phyloP scores from a whole-genome alignment of 352 stramenopile species.

The Phytophthora pluvialis region DNA sequence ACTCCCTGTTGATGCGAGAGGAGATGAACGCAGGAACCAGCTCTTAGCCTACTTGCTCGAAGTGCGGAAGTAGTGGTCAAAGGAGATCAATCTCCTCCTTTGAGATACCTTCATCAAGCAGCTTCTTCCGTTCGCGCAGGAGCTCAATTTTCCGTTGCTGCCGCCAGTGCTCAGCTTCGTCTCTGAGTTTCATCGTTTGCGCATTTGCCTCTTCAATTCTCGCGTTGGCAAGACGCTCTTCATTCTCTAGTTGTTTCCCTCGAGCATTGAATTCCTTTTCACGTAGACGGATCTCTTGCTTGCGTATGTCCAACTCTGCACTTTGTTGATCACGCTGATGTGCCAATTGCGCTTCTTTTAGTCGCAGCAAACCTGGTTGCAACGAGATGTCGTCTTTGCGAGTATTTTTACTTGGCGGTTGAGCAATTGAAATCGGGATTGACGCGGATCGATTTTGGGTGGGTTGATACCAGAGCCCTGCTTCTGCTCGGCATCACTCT shows the following conservation, averaged over 20 bases:
- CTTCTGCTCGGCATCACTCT: neutral
- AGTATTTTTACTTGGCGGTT: neutral
- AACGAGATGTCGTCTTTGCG: constrained; percentile 4
- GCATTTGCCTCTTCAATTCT: constrained; percentile 19
- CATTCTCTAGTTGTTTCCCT: constrained; percentile 9
- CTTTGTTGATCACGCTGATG: no score
- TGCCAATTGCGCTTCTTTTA: constrained; percentile 8
- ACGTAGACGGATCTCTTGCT: constrained; percentile 4
- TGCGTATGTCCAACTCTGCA: constrained; percentile 2
- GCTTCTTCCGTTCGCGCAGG: constrained; percentile 21
- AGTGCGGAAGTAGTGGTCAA: constrained; percentile 8
- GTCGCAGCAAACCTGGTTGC: neutral
- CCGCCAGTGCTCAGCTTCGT: constrained; percentile 22
- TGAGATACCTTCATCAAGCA: constrained; percentile 27
- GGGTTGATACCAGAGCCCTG: neutral
- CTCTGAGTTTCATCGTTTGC: constrained; percentile 9
- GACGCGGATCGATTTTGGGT: constrained; percentile 1
- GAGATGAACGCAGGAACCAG: constrained; percentile 10
- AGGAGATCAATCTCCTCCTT: constrained; percentile 17
- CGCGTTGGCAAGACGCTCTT: neutral
- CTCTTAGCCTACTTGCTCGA: constrained; percentile 23
- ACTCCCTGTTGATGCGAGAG: constrained; percentile 8
- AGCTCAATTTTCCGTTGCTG: constrained; percentile 15
- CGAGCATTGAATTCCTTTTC: constrained; percentile 11
- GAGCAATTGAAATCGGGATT: constrained; percentile 13